Evolutionary conservation across 2,329 filamentous ascomycete species (phyloP).

Genomic region (Monosporascus sp.): DNA sequence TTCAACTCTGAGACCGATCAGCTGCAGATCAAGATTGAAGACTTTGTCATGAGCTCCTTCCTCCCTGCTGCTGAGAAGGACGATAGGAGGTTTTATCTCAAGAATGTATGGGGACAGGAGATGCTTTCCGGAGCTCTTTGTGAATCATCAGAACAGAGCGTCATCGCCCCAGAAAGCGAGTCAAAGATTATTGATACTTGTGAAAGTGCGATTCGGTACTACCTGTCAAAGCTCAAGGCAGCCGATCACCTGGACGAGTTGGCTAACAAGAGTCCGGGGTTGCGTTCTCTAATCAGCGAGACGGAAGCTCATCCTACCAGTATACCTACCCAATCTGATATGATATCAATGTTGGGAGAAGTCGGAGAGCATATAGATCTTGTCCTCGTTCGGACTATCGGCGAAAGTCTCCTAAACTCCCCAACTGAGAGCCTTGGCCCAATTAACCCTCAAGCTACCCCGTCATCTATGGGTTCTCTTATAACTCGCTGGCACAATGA

Average conservation of each 20-base stretch:
- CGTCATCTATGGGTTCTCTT: neutral
- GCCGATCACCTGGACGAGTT: neutral
- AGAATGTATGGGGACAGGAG: neutral
- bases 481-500: neutral
- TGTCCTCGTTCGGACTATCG: too few species aligned
- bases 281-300: neutral
- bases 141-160: too few species aligned
- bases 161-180: neutral
- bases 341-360: too few species aligned
- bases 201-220: neutral
- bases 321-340: too few species aligned
- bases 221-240: neutral
- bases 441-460: neutral
- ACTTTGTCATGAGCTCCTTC: neutral
- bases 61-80: neutral
- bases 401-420: too few species aligned
- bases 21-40: neutral
- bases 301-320: too few species aligned
- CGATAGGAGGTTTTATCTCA: neutral
- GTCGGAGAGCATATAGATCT: too few species aligned
- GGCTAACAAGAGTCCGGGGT: neutral
- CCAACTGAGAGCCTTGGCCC: too few species aligned
- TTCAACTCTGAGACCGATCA: neutral
- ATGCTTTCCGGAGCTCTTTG: neutral
- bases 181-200: neutral